Evolutionary conservation across 345 rosid genomes (phyloP).

Genomic region (Eucalyptus leucophloia): DNA sequence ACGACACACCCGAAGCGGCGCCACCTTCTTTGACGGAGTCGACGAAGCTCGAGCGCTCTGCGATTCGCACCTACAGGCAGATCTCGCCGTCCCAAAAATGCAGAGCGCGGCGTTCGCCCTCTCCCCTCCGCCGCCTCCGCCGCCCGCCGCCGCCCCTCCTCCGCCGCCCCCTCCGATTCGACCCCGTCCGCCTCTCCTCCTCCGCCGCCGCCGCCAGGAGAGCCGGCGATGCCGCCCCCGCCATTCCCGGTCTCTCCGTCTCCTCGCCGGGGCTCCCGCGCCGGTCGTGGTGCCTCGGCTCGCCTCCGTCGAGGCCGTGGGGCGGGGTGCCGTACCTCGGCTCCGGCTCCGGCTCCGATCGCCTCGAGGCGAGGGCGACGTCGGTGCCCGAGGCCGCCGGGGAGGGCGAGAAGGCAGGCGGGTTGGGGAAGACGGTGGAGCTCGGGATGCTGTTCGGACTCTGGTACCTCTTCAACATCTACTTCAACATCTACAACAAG

Average conservation of each 20-base stretch:
- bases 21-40: conserved; percentile 29
- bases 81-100: conserved; percentile 22
- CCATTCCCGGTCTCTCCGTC: not conserved
- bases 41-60: conserved; percentile 9
- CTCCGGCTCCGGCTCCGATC: not conserved
- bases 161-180: conserved; percentile 19
- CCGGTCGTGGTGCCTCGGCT: conserved; percentile 2
- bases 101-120: conserved; percentile 48
- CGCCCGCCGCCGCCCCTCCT: conserved; percentile 9
- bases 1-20: not conserved
- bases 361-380: conserved; percentile 39
- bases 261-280: conserved; percentile 4
- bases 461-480: conserved; percentile 89
- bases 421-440: conserved; percentile 33
- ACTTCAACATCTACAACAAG: conserved; percentile 98
- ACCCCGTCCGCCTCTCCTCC: conserved; percentile 9
- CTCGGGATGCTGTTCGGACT: conserved; percentile 73
- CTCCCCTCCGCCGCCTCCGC: conserved; percentile 12
- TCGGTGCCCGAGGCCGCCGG: conserved; percentile 55
- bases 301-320: conserved; percentile 45
- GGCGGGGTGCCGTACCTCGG: conserved; percentile 23
- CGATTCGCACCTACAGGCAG: not conserved
- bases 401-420: conserved; percentile 29
- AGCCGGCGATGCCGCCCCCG: not conserved
- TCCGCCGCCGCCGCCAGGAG: not conserved